A percentile compares a stretch with the other conserved stretches of the same genome.
These are phyloP conservation scores for Exophiala spinifera DNA, from an alignment of 2,329 filamentous ascomycete genomes.

Conservation along the genomic window DNA sequence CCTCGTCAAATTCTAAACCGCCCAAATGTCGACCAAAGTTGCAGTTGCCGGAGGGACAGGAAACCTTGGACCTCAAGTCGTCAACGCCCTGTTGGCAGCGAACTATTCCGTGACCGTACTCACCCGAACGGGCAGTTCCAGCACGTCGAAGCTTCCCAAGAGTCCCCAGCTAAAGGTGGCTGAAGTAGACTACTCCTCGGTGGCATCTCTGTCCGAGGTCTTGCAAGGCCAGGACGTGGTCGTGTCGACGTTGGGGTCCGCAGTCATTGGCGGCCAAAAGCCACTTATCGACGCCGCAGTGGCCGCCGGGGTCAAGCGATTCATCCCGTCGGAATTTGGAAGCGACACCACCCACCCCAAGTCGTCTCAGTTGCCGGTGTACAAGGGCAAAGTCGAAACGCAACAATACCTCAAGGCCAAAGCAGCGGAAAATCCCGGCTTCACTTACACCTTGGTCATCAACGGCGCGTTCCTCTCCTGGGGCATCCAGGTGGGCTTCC, in stretches of 20 bases:
- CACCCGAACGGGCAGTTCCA: constrained; percentile 19
- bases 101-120: constrained; percentile 18
- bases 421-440: constrained; percentile 17
- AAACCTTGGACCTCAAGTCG: constrained; percentile 20
- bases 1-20: no score
- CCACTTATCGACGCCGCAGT: constrained; percentile 34
- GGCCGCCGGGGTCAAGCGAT: constrained; percentile 33
- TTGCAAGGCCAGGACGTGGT: constrained; percentile 34
- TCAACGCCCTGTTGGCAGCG: constrained; percentile 22
- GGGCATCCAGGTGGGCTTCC: constrained; percentile 38
- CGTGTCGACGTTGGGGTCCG: constrained; percentile 24
- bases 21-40: constrained; percentile 19
- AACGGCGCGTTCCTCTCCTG: constrained; percentile 37
- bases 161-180: constrained; percentile 17
- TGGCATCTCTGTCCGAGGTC: constrained; percentile 28
- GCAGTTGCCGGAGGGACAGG: constrained; percentile 28
- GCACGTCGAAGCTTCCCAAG: constrained; percentile 15
- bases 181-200: constrained; percentile 33
- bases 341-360: constrained; percentile 32
- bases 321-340: constrained; percentile 39
- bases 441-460: constrained; percentile 35
- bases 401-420: constrained; percentile 32
- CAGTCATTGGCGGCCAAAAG: constrained; percentile 11
- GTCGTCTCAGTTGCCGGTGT: constrained; percentile 32
- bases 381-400: constrained; percentile 33